Percentiles rank a stretch among this genome's conserved stretches.
Conservation (phyloP, 208 protist species). For the Wallacemonas rigidus region DNA sequence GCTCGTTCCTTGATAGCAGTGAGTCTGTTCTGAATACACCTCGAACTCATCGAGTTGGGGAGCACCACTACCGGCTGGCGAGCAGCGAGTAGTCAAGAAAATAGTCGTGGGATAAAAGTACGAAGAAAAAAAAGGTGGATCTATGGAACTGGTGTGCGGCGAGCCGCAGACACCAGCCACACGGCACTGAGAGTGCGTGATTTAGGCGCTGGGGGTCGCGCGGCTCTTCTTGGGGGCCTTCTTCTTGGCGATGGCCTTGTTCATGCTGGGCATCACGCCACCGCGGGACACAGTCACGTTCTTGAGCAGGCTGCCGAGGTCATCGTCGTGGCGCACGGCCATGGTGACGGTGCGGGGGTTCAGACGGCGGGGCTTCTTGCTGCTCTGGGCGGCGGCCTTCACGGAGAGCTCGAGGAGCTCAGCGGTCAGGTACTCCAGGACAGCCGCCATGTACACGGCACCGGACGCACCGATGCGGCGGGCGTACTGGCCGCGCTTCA, state of each 20-base stretch:
- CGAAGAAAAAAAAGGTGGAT: too few species aligned
- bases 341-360: slow-evolving; percentile 74
- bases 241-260: slow-evolving; percentile 83
- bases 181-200: slow-evolving; percentile 23
- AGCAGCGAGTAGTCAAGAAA: too few species aligned
- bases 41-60: too few species aligned
- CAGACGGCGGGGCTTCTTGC: slow-evolving; percentile 72
- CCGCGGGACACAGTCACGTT: slow-evolving; percentile 81
- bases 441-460: slow-evolving; percentile 98
- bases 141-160: slow-evolving; percentile 23
- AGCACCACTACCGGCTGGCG: too few species aligned
- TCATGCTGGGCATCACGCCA: slow-evolving; percentile 82
- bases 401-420: slow-evolving; percentile 86
- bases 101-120: too few species aligned
- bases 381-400: slow-evolving; percentile 68
- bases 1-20: too few species aligned
- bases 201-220: slow-evolving; percentile 30
- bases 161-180: not conserved
- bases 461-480: slow-evolving; percentile 96
- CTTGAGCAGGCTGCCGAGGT: slow-evolving; percentile 60
- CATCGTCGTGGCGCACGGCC: slow-evolving; percentile 82
- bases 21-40: too few species aligned
- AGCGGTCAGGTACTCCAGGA: slow-evolving; percentile 97
- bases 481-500: slow-evolving; percentile 96
- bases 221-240: slow-evolving; percentile 67